Conservation (phyloP, 306 rosid species). For the Astragalus membranaceus region DNA sequence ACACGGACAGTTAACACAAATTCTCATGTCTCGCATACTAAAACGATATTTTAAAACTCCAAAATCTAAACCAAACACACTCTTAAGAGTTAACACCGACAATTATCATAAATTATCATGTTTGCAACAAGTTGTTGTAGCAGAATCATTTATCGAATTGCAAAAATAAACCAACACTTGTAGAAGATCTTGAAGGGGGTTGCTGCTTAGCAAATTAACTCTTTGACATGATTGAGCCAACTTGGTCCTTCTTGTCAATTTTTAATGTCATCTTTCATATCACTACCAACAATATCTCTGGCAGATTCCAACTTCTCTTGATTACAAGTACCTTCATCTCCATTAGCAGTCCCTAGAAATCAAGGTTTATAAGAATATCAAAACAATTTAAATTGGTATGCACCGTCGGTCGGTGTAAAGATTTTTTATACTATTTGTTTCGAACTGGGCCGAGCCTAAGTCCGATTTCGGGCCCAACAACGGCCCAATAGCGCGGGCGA, state of each 20-base stretch:
- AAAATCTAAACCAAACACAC: not conserved
- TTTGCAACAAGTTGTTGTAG: not conserved
- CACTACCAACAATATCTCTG: not conserved
- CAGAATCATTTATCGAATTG: not conserved
- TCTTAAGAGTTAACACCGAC: not conserved
- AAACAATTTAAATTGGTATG: too few relatives aligned
- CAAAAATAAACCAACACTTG: not conserved
- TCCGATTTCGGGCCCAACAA: too few relatives aligned
- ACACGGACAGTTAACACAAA: too few relatives aligned
- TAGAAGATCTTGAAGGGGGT: constrained; percentile 27
- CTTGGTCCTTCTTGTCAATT: constrained; percentile 14
- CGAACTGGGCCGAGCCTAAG: too few relatives aligned
- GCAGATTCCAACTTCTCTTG: constrained; percentile 6
- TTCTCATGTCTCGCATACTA: too few relatives aligned
- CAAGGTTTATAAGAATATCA: not conserved
- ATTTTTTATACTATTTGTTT: too few relatives aligned
- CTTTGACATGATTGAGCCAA: constrained; percentile 1
- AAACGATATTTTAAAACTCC: too few relatives aligned
- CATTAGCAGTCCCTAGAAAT: constrained; percentile 5
- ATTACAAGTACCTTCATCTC: not conserved
- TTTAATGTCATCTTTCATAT: constrained; percentile 24
- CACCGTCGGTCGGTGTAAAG: too few relatives aligned
- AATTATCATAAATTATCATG: not conserved
- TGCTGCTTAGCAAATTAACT: constrained; percentile 18
- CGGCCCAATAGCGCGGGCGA: too few relatives aligned